Conservation (phyloP, 1,139 yeast species). For the Yamadazyma sp. region DNA sequence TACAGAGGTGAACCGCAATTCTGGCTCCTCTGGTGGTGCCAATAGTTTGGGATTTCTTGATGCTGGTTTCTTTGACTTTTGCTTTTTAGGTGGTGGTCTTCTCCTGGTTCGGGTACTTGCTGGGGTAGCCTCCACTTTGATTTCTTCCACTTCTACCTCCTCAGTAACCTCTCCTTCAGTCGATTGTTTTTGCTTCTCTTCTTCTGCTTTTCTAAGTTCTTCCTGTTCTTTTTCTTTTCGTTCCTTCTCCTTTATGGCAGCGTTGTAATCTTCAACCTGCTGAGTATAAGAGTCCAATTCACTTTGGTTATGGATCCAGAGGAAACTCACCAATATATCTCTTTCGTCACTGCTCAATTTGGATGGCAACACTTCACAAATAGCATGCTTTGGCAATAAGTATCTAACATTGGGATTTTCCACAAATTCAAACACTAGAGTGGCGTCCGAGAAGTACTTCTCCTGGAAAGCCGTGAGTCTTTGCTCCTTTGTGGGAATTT, state of each 20-base stretch:
- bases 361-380: slow-evolving; percentile 58
- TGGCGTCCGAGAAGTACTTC: slow-evolving; percentile 64
- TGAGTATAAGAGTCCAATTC: slow-evolving; percentile 52
- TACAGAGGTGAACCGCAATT: slow-evolving; percentile 53
- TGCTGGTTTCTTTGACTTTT: slow-evolving; percentile 21
- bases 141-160: slow-evolving; percentile 6
- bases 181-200: slow-evolving; percentile 16
- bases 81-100: slow-evolving; percentile 17
- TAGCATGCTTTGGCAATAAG: slow-evolving; percentile 70
- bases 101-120: slow-evolving; percentile 16
- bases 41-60: slow-evolving; percentile 24
- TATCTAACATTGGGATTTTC: slow-evolving; percentile 80
- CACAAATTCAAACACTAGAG: slow-evolving; percentile 77
- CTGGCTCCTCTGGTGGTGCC: slow-evolving; percentile 39
- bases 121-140: background rate
- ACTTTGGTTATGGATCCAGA: slow-evolving; percentile 56
- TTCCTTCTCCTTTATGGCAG: slow-evolving; percentile 22
- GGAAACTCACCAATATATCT: slow-evolving; percentile 63
- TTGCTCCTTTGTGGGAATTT: slow-evolving; percentile 33
- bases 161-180: slow-evolving; percentile 13
- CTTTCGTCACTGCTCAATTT: slow-evolving; percentile 24
- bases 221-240: slow-evolving; percentile 23
- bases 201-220: slow-evolving; percentile 27
- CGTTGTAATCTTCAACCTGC: slow-evolving; percentile 31
- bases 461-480: slow-evolving; percentile 76